Base-by-base conservation (phyloP, 169 alveolate genomes). In the Babesia divergens region DNA sequence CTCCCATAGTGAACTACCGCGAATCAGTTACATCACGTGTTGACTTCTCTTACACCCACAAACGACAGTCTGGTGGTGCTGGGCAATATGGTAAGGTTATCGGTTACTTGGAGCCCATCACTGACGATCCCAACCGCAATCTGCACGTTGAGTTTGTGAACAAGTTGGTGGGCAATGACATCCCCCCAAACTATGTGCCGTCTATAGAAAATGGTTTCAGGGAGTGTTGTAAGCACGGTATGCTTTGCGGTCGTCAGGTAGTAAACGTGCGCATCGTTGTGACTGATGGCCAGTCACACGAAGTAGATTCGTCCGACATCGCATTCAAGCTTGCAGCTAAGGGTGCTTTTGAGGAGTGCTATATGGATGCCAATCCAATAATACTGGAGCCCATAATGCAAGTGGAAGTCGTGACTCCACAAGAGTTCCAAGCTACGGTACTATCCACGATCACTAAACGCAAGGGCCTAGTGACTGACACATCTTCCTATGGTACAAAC, bases 1-100 rank as follows among this genome's bases (percentile, higher is more conserved):
- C 93, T 54, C 99, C 99, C 0, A 91, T 93, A 70, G 98, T 96
- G 49, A 94, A 95, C 86, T 96, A 91, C 82, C 89, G 97, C 82
- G 98, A 94, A 81, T 81, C 97, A 0, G 87, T 94, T 20, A 84
- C 94, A 6, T 26, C 69, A 31, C 90, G 92, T 59, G 91, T 90
- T 20, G 77, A 84, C 49, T 96, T 94, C 65, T 93, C 94, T 38
- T 96, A 94, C 81, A 87, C 97, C 2, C 98, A 96, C 77, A 96
- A 96, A 77, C 92, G 95, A 52, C 97, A 96, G 65, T 84, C 95
- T 49, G 99, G 99, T n/a, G 99, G 99, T 37, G 97, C 97, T 20
- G 99, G 99, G n/a, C 94, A 95, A 72, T 95, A 91, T 84, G 99
- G 97, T 34, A 95, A 93, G 84, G 85, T 92, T 18, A 89, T 88